Conservation (phyloP, 2,329 filamentous ascomycete species). For the Blastomyces parvus region DNA sequence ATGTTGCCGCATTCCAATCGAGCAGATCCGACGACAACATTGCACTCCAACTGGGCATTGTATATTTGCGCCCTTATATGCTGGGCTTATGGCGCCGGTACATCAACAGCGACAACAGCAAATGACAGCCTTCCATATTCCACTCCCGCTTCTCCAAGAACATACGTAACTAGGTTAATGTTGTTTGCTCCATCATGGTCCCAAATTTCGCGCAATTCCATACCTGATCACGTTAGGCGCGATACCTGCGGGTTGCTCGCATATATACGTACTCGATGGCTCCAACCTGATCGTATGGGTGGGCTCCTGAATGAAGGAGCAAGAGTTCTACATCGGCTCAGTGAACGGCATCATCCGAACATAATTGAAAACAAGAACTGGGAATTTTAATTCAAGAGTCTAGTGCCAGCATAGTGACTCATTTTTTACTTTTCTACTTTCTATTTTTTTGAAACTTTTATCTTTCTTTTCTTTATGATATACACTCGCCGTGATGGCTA, state of each 20-base stretch:
- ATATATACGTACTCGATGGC: conserved; percentile 21
- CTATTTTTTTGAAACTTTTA: too few relatives aligned
- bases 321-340: conserved; percentile 24
- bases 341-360: conserved; percentile 15
- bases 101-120: conserved; percentile 1
- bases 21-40: conserved; percentile 20
- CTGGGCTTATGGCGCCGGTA: conserved; percentile 25
- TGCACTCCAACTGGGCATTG: conserved; percentile 27
- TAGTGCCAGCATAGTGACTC: background rate
- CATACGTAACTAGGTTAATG: conserved; percentile 19
- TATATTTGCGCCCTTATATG: conserved; percentile 28
- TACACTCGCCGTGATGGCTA: background rate
- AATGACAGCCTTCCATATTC: background rate
- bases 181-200: conserved; percentile 17
- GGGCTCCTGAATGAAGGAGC: conserved; percentile 30
- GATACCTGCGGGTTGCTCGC: conserved; percentile 24
- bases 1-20: background rate
- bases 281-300: conserved; percentile 21
- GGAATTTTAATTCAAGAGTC: conserved; percentile 19
- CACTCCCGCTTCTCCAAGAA: conserved; percentile 11
- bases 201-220: conserved; percentile 14
- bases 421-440: too few relatives aligned
- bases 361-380: conserved; percentile 18
- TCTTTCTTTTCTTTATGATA: background rate
- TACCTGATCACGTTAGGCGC: conserved; percentile 17